A percentile compares a stretch with the other conserved stretches of the same genome.
Evolutionary conservation across 2,329 filamentous ascomycete species (phyloP).

Genomic region (Colletotrichum echinochloae): DNA sequence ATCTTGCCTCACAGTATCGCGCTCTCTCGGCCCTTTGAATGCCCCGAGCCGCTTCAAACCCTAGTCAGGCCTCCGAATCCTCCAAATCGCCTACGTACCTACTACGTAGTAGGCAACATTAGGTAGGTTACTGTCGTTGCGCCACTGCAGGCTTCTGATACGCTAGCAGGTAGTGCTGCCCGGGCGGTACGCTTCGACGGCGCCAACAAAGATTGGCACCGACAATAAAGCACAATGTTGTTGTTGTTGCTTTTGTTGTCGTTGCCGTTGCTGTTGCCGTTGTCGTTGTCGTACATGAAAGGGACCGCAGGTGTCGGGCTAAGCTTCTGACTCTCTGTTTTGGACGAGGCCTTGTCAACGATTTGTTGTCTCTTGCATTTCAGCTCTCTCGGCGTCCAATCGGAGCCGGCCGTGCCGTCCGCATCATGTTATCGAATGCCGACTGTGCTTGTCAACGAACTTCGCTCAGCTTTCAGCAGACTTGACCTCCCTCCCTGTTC

Average conservation of each 20-base stretch:
- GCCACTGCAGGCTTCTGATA: not conserved
- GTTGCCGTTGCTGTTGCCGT: not conserved
- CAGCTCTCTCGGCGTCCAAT: slow-evolving; percentile 8
- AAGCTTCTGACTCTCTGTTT: not conserved
- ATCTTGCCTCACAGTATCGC: slow-evolving; percentile 24
- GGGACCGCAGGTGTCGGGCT: not conserved
- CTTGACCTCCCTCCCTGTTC: not conserved
- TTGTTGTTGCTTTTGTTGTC: not conserved
- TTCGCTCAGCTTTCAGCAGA: slow-evolving; percentile 16
- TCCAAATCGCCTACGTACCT: not conserved
- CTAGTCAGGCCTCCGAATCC: slow-evolving; percentile 6
- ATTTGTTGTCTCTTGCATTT: not conserved
- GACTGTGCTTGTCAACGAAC: not conserved
- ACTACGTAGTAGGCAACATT: not conserved
- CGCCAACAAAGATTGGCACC: slow-evolving; percentile 19
- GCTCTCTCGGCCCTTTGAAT: slow-evolving; percentile 20
- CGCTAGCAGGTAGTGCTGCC: slow-evolving; percentile 1
- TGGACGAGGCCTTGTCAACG: not conserved
- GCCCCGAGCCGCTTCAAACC: not conserved
- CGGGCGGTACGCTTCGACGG: not conserved
- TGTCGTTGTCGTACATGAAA: slow-evolving; percentile 16
- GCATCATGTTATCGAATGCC: not conserved
- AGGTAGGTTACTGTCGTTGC: not conserved
- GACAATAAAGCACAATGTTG: not conserved
- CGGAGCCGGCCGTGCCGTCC: not conserved